Conservation (phyloP, 2,329 filamentous ascomycete genomes). For the Mycosphaerella sp. region DNA sequence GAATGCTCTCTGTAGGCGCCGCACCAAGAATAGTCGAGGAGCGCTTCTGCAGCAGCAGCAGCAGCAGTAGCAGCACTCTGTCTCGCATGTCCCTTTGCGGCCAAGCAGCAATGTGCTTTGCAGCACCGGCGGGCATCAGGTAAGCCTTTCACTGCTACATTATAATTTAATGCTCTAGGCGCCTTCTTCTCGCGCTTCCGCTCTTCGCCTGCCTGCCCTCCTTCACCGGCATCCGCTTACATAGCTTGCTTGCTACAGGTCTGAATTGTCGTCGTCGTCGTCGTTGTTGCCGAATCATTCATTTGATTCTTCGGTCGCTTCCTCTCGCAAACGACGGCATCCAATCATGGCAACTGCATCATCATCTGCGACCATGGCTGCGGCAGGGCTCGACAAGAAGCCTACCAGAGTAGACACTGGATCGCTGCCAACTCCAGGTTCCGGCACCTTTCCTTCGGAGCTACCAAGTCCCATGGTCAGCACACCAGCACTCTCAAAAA, state of each 20-base stretch:
- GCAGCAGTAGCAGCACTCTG: conserved; percentile 16
- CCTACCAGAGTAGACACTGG: conserved; percentile 28
- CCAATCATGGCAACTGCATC: conserved; percentile 28
- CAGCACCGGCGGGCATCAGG: conserved; percentile 23
- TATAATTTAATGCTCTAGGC: conserved; percentile 20
- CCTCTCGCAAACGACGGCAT: conserved; percentile 25
- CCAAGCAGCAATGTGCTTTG: conserved; percentile 20
- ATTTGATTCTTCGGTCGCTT: conserved; percentile 30
- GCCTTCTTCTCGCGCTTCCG: conserved; percentile 15
- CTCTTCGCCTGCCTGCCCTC: conserved; percentile 15
- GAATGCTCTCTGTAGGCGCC: conserved; percentile 25
- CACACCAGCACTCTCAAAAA: conserved; percentile 60
- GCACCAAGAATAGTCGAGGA: conserved; percentile 26
- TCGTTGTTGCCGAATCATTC: conserved; percentile 30
- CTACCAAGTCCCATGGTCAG: conserved; percentile 60
- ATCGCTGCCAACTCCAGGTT: conserved; percentile 51
- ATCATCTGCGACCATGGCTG: conserved; percentile 33
- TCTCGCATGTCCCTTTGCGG: conserved; percentile 24
- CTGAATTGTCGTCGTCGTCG: conserved; percentile 15
- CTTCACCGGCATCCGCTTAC: conserved; percentile 24
- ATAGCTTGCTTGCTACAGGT: conserved; percentile 23
- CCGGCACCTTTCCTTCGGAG: conserved; percentile 52
- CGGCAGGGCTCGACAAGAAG: conserved; percentile 36
- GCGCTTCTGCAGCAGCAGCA: conserved; percentile 20
- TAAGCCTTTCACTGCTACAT: conserved; percentile 20